Base-by-base conservation (phyloP, 345 rosid species). In the Salix dunnii region DNA sequence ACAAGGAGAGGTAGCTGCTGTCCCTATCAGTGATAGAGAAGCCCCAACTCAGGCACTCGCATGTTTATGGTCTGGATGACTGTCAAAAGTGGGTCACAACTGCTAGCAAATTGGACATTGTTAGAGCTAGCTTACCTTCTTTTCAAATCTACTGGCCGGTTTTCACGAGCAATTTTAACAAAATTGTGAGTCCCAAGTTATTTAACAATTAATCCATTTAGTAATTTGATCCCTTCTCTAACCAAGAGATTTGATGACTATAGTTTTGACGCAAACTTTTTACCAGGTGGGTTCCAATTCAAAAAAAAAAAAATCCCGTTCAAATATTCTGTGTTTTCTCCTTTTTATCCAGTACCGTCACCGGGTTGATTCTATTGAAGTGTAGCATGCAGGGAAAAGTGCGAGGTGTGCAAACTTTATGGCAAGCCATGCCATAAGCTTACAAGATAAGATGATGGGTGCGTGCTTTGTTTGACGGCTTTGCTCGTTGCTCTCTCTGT, bases 381-480 rank as follows among this genome's bases (percentile, higher is more conserved):
- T 9, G 6, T 23, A 60, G 67, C 42, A 40, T 27, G 48, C 61
- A 75, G 40, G 66, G 36, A n/a, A 51, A 75, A 21, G 23, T 53
- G 38, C 8, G 48, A 74, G 69, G 73, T 28, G 53, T 43, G 55
- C 36, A 12, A 27, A 21, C 27, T 74, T n/a, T 65, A 40, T 28
- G 48, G 60, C 61, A 76, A 61, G 23, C 7, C 74, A 60, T 69
- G 67, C 68, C 60, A 70, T 69, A 61, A 28, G 55, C 35, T 25
- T 68, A 27, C 66, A 76, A 58, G 67, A 7, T 46, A 46, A 27
- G 67, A 76, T 38, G 49, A 76, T 38, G 78, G 14, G 10, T 62
- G 30, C 33, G 3, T 71, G 28, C 21, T 25, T 4, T 1, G 16
- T 71, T 5, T 31, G 20, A 20, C 5, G 13, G 14, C 9, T 53